A percentile compares a stretch with the other conserved stretches of the same genome.
Evolutionary conservation across 2,329 filamentous ascomycete species (phyloP).

Genomic region (Claviceps arundinis): DNA sequence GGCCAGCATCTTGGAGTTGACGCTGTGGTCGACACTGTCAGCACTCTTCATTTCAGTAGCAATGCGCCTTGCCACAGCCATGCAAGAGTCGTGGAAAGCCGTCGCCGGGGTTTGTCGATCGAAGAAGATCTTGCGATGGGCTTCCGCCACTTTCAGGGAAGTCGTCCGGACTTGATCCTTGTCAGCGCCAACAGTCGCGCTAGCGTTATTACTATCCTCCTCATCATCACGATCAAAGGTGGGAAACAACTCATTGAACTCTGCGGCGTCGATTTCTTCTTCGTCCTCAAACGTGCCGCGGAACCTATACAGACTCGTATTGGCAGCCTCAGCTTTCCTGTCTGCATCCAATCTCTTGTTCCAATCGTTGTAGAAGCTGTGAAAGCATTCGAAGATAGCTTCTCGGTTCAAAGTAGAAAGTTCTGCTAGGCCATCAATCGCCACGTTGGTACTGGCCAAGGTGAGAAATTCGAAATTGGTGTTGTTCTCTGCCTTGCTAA

Average conservation of each 20-base stretch:
- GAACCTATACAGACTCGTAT: conserved; percentile 71
- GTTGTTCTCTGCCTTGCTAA: conserved; percentile 10
- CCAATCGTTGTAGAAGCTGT: conserved; percentile 69
- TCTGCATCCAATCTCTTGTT: conserved; percentile 63
- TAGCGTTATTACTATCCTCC: conserved; percentile 8
- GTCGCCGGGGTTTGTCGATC: conserved; percentile 24
- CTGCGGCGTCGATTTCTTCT: conserved; percentile 59
- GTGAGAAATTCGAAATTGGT: conserved; percentile 30
- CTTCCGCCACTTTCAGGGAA: conserved; percentile 46
- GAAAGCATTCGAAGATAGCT: conserved; percentile 52
- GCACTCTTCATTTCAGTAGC: conserved; percentile 15
- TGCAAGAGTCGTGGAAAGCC: conserved; percentile 32
- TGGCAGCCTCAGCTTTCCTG: conserved; percentile 58
- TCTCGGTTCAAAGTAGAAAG: conserved; percentile 32
- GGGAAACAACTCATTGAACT: conserved; percentile 73
- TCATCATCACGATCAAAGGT: conserved; percentile 43
- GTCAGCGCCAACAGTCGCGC: conserved; percentile 16
- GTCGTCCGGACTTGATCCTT: conserved; percentile 36
- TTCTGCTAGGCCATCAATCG: conserved; percentile 33
- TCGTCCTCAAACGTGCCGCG: conserved; percentile 64
- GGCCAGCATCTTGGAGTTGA: conserved; percentile 47
- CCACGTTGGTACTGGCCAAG: conserved; percentile 20
- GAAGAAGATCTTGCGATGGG: conserved; percentile 44
- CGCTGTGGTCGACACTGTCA: conserved; percentile 18
- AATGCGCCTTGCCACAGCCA: conserved; percentile 27